Base-by-base conservation (phyloP, 768 basidiomycete genomes). In the Vishniacozyma victoriae region DNA sequence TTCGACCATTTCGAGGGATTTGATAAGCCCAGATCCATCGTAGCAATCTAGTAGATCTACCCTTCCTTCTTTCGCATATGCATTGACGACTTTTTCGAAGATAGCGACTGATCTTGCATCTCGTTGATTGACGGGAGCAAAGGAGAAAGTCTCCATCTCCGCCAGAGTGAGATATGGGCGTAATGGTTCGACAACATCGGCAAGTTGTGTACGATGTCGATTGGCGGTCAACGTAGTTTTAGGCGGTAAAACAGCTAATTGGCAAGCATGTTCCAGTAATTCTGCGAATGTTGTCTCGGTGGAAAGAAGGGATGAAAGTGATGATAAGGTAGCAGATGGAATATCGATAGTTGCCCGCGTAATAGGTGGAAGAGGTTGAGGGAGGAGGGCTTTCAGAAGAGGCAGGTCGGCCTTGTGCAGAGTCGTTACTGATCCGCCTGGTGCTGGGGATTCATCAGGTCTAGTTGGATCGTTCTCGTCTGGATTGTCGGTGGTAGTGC, bases 391-490 rank as follows among this genome's bases (percentile, higher is more conserved):
- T 19, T 70, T 68, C 9, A 97, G 74, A 48, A 78, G 72, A 0
- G 77, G 76, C 11, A 95, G 76, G 65, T 91, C 87, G 1, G 73
- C 64, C 2, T 73, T 65, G 35, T 76, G 67, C n/a, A 93, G 66
- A 0, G 89, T 85, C 0, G 90, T 91, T 6, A 82, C 84, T 25
- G 78, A 76, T 19, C 92, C 90, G 5, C 78, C 79, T 1, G 78
- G 68, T 2, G 47, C 50, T 9, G 52, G 39, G 27, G 19, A 43
- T 31, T 51, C 57, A 35, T 54, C 47, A 1, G 43, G 44, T 2
- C 44, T 22, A 16, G 54, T 25, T 29, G 52, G 47, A 24, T 59
- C 57, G 52, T 55, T 58, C 35, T 60, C 59, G 12, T 60, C 57
- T 2, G 57, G 12, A 2, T 40, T 41, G n/a, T 35, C 55, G 26